Evolutionary conservation across 208 protist species (phyloP).

Genomic region (Acanthamoeba lenticulata): DNA sequence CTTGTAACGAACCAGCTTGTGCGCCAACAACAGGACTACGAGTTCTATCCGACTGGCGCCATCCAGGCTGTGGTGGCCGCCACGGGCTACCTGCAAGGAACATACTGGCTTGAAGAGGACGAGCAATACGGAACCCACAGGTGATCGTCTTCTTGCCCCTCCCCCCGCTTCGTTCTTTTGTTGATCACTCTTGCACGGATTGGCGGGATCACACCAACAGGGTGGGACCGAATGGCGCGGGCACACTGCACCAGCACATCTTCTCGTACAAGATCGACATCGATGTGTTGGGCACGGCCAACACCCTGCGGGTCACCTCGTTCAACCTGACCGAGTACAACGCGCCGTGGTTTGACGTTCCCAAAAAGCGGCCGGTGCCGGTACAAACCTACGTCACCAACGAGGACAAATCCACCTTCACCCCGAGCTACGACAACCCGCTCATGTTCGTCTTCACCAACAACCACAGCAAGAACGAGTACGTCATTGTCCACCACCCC

Average conservation of each 20-base stretch:
- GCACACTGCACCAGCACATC: neutral
- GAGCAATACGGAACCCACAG: too few species aligned
- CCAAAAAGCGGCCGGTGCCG: neutral
- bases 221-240: neutral
- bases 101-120: too few species aligned
- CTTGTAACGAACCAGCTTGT: too few species aligned
- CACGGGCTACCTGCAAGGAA: constrained; percentile 5
- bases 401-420: neutral
- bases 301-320: neutral
- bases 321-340: neutral
- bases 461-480: neutral
- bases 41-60: neutral
- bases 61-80: neutral
- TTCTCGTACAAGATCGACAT: constrained; percentile 27
- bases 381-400: neutral
- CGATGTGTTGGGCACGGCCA: neutral
- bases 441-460: neutral
- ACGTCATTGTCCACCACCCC: too few species aligned
- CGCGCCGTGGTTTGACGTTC: neutral
- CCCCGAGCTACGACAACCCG: neutral
- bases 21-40: too few species aligned
- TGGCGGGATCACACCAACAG: too few species aligned
- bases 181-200: too few species aligned
- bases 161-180: too few species aligned
- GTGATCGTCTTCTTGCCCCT: too few species aligned